Percentiles rank a stretch among this genome's conserved stretches.
These are phyloP conservation scores for Blastocystis sp. DNA, from an alignment of 352 stramenopile species.

Conservation along the genomic window DNA sequence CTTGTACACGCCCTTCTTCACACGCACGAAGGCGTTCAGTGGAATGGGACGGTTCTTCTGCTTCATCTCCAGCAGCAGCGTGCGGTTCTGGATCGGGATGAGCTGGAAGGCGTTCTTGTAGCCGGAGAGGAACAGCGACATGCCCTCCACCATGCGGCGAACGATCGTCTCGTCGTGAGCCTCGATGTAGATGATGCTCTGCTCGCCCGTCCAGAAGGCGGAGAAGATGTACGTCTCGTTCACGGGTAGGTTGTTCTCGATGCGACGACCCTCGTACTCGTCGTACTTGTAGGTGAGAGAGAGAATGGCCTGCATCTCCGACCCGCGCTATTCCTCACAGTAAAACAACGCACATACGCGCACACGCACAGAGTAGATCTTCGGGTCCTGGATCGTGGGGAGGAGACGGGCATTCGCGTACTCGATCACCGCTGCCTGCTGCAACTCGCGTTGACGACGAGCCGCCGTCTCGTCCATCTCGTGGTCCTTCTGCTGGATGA, in stretches of 20 bases:
- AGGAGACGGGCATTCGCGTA: constrained; percentile 33
- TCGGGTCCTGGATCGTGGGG: constrained; percentile 52
- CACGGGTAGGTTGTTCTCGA: constrained; percentile 3
- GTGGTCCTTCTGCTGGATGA: not conserved
- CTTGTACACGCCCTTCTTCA: constrained; percentile 74
- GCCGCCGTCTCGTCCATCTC: not conserved
- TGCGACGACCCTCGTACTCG: constrained; percentile 37
- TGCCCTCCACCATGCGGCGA: constrained; percentile 26
- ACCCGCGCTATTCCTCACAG: constrained; percentile 20
- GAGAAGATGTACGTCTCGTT: constrained; percentile 72
- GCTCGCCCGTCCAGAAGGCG: constrained; percentile 32
- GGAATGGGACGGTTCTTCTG: constrained; percentile 30
- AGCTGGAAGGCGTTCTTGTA: constrained; percentile 58
- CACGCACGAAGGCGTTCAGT: constrained; percentile 62
- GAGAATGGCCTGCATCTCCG: constrained; percentile 45
- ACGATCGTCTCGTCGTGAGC: constrained; percentile 66
- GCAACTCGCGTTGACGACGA: not conserved
- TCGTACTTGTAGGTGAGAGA: constrained; percentile 65
- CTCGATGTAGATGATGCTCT: constrained; percentile 67
- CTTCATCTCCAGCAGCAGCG: constrained; percentile 16
- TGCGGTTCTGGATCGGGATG: constrained; percentile 49
- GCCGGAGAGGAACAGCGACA: constrained; percentile 51
- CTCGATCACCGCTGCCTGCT: constrained; percentile 35
- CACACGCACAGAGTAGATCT: constrained; percentile 60
- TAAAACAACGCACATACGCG: not conserved